Evolutionary conservation across 1,284 basidiomycete genomes (phyloP).

Genomic region (Ceratobasidium sp.): DNA sequence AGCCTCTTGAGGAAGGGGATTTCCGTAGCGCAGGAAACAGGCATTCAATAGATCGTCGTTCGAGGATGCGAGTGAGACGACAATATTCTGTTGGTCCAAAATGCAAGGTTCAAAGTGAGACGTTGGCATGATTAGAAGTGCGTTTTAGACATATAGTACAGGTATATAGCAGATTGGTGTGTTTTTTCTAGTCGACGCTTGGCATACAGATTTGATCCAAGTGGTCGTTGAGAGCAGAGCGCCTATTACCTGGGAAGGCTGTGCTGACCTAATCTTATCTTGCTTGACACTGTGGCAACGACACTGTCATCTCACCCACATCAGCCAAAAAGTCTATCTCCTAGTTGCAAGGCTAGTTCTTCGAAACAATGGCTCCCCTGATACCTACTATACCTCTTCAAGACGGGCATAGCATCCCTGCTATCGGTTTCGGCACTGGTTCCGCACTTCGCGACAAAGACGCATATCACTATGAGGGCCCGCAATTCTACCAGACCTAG

Average conservation of each 20-base stretch:
- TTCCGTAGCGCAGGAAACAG: background rate
- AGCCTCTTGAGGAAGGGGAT: no score
- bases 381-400: slow-evolving; percentile 4
- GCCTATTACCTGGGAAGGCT: no score
- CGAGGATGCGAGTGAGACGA: background rate
- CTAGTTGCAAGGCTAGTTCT: background rate
- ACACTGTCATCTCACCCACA: background rate
- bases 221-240: no score
- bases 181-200: no score
- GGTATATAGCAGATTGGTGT: no score
- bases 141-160: no score
- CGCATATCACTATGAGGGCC: no score
- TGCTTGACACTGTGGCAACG: background rate
- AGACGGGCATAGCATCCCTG: slow-evolving; percentile 35
- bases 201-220: no score
- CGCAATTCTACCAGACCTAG: no score
- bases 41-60: background rate
- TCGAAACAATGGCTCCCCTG: background rate
- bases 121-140: no score
- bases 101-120: no score
- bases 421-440: slow-evolving; percentile 44
- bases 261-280: no score
- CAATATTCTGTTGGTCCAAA: background rate
- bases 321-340: background rate
- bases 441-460: slow-evolving; percentile 42